Evolutionary conservation across 139 green algal species (phyloP), one percentile per base, ranked within the genome.

Genomic region (Chlorella vulgaris): DNA sequence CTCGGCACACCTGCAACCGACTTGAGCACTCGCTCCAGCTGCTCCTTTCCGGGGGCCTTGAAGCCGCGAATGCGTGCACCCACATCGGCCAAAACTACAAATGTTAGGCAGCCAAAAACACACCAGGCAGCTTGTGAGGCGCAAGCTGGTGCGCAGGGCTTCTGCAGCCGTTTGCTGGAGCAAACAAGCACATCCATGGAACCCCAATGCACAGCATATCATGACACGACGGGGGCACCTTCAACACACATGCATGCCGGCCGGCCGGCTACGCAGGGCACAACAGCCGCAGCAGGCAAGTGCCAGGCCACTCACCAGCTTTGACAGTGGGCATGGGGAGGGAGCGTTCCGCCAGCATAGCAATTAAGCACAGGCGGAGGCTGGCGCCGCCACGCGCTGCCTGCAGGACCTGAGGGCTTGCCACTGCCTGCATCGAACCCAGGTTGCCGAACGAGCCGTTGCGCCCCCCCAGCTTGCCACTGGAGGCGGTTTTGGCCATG

Each of bases 21-120:
- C 53, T 78, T 78, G 67, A 78, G 39, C n/a, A 58, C 61, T 2
- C 78, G 78, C n/a, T 71, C 51, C 36, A 83, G 42, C 51, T 77
- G 65, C 0, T 68, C 47, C 39, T 70, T 60, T 8, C 24, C 40
- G 38, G 78, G 78, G 33, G 22, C 21, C 38, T 78, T 78, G 51
- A 78, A 73, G 38, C 36, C n/a, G 24, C 42, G 60, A 7, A 83
- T 51, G 2, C 78, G 51, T 8, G 78, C 36, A 0, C 67, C 78
- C 21, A 76, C 38, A 7, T 78, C 68, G 4, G 38, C 58, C 68
- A 83, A n/a, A 6, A 58, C 66, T 61, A 66, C 50, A 42, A 39
- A 2, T 15, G 2, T 33, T 24, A 7, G 53, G 55, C 28, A 60
- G n/a, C n/a, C n/a, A n/a, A n/a, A n/a, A n/a, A n/a, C n/a, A n/a